Base-by-base conservation (phyloP, 805 yeast genomes). In the Sungouiozyma intestinalis region DNA sequence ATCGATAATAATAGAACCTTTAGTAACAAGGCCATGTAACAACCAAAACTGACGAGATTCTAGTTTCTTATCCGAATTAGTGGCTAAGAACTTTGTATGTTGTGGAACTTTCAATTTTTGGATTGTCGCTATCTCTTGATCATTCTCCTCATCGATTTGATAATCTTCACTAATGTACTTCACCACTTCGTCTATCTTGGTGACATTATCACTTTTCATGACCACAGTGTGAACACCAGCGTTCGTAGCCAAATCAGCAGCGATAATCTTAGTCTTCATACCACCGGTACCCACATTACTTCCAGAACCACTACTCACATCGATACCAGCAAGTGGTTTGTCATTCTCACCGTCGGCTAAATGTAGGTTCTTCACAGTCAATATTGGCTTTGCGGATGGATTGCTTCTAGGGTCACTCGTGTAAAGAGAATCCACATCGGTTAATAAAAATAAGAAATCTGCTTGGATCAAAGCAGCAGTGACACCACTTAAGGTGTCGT, bases 241-340 rank as follows among this genome's bases (percentile, higher is more conserved):
- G 52, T 87, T 82, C 0, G 95, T 86, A 2, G 97, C 97, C 49
- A 92, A 69, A 54, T 88, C 96, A 0, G 98, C 98, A 2, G 99
- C 99, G 54, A 88, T 84, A 29, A 92, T 68, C 60, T 92, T 92
- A 6, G 99, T 92, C 34, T 90, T 83, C 99, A 92, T 92, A 16
- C 99, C 99, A 20, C 99, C 99, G 0, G 99, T 92, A n/a, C 99
- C 99, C 3, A 92, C 95, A 48, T 79, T 74, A 33, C 90, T 77
- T 1, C 96, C 97, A 0, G 84, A 73, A n/a, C 73, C 78, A 17
- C 80, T 66, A 29, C 83, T 77, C 0, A 94, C 87, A 48, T 83
- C 80, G 27, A 88, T 96, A 38, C 76, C 71, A 54, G 88, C 72
- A 39, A 60, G 50, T 5, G 29, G 29, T 24, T 6, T 24, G 29